Conservation (phyloP, 495 filamentous ascomycete species). For the Podospora australis region DNA sequence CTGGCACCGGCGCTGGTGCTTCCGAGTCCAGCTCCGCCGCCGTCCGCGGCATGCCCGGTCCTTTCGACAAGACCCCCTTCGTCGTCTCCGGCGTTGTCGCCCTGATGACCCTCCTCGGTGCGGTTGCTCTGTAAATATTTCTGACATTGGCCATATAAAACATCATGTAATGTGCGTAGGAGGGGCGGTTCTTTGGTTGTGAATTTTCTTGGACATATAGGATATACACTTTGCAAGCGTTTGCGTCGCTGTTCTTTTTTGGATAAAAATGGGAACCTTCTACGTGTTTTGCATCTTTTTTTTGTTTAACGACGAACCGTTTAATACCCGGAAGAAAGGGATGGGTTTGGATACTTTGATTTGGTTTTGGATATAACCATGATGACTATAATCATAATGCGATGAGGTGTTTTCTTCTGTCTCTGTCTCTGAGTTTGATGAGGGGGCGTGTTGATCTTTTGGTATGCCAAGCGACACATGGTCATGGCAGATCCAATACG, state of each 20-base stretch:
- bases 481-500: too few relatives aligned
- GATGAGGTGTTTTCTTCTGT: neutral
- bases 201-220: neutral
- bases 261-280: neutral
- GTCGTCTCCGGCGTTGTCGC: slow-evolving; percentile 49
- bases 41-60: slow-evolving; percentile 36
- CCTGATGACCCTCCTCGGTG: slow-evolving; percentile 60
- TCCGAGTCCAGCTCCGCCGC: slow-evolving; percentile 26
- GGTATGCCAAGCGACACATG: too few relatives aligned
- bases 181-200: neutral
- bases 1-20: slow-evolving; percentile 45
- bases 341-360: slow-evolving; percentile 1
- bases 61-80: too few relatives aligned
- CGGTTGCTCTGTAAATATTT: slow-evolving; percentile 49
- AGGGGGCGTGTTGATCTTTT: too few relatives aligned
- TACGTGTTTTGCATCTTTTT: neutral
- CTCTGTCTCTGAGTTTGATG: neutral
- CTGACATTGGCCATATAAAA: too few relatives aligned
- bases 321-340: neutral
- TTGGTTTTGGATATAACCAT: neutral
- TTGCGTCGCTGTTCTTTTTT: neutral
- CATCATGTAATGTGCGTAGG: too few relatives aligned
- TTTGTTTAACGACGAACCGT: neutral
- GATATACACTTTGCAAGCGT: neutral
- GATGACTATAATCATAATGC: neutral